phyloP scores from a whole-genome alignment of 176 grass and related monocot species.

The Phoenix dactylifera region DNA sequence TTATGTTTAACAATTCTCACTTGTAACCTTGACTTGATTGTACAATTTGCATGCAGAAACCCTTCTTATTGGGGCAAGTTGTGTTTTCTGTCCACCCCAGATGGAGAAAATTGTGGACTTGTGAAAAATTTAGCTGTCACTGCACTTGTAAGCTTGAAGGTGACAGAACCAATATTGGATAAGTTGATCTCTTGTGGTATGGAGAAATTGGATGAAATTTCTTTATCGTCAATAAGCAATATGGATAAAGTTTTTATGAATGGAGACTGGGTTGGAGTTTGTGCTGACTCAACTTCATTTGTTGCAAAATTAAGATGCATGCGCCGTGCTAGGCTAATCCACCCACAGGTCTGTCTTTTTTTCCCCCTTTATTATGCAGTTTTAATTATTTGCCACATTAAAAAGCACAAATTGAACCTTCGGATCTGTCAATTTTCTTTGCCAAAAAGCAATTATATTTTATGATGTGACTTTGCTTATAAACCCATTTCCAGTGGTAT shows the following conservation, averaged over 20 bases:
- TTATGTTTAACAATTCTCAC: too few relatives aligned
- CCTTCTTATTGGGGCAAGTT: slow-evolving; percentile 93
- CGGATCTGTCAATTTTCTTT: too few relatives aligned
- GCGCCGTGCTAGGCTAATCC: slow-evolving; percentile 49
- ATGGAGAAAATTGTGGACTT: slow-evolving; percentile 95
- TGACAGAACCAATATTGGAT: slow-evolving; percentile 48
- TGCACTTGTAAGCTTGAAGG: slow-evolving; percentile 73
- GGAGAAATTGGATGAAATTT: slow-evolving; percentile 58
- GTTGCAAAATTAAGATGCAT: slow-evolving; percentile 61
- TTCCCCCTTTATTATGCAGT: neutral
- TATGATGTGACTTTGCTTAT: too few relatives aligned
- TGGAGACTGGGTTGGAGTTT: slow-evolving; percentile 74
- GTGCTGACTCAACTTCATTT: slow-evolving; percentile 56
- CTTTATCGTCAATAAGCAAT: slow-evolving; percentile 24
- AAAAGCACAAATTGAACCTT: too few relatives aligned
- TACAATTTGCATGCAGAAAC: slow-evolving; percentile 43
- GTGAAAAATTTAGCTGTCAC: slow-evolving; percentile 85
- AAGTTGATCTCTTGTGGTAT: slow-evolving; percentile 81
- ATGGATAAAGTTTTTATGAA: slow-evolving; percentile 80
- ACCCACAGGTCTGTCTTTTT: slow-evolving; percentile 44
- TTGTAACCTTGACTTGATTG: slow-evolving; percentile 12
- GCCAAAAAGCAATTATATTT: too few relatives aligned
- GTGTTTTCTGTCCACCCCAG: slow-evolving; percentile 91
- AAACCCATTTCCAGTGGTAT: too few relatives aligned
- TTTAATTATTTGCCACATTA: too few relatives aligned